Evolutionary conservation across 2,329 filamentous ascomycete species (phyloP), one percentile per base, ranked within the genome.

Genomic region (Aspergillus arachidicola): DNA sequence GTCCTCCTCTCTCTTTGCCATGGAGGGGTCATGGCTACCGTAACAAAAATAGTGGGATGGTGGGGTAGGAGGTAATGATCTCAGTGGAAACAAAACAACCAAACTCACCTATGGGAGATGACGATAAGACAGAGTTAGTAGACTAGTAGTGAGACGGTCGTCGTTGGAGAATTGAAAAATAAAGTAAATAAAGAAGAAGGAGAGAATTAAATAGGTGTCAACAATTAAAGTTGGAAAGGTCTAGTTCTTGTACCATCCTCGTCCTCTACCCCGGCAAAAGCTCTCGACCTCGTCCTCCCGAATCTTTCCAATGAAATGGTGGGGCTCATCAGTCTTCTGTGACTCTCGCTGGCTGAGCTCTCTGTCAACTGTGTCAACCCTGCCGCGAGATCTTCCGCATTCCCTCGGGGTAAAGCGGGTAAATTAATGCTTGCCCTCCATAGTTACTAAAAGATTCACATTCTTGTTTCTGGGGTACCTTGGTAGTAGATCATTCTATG

Each of bases 221-320:
- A 53, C 41, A 56, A 59, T 57, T 62, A 61, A 59, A 51, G 26
- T 55, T 64, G 60, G 48, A 62, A 55, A 26, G 38, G 62, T 6
- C 59, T 59, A 53, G 59, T 66, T 68, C 64, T 67, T 67, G 66
- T 63, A 66, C 57, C 58, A 59, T 61, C 41, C 38, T 56, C 12
- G 14, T 36, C 54, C 64, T 64, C 60, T 63, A 54, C 65, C 63
- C 66, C 69, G 71, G 72, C 64, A 74, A 74, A 71, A 70, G 66
- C 71, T 69, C 71, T 59, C 64, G 61, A 64, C 64, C 41, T 67
- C 62, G 63, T 59, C 61, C 73, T 41, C 76, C 76, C 76, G 76
- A 76, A 71, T 76, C 73, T 77, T 77, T 75, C 75, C 73, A 75
- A 76, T 61, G 67, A 60, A 63, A 70, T 68, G 70, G 76, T 78